These are phyloP conservation scores for Phytophthora sansomeana DNA, from an alignment of 352 stramenopile genomes.

Conservation along the genomic window DNA sequence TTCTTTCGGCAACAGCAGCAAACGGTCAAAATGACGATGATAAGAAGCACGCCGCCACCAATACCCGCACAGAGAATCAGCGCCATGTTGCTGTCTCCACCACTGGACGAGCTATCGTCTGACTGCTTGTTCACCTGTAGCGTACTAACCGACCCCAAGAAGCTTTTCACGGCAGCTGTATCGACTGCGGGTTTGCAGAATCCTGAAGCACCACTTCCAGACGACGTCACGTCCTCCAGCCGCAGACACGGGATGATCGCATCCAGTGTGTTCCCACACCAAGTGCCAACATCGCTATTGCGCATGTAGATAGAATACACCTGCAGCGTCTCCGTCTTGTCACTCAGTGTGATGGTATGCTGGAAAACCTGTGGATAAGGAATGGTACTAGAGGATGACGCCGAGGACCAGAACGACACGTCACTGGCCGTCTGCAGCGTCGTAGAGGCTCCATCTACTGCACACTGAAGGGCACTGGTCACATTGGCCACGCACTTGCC, in stretches of 20 bases:
- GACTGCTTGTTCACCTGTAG: conserved; percentile 24
- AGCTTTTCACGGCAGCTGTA: conserved; percentile 26
- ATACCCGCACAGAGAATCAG: conserved; percentile 26
- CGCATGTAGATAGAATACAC: conserved; percentile 58
- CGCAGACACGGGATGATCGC: conserved; percentile 52
- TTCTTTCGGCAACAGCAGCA: conserved; percentile 38
- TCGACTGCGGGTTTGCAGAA: conserved; percentile 56
- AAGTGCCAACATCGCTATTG: conserved; percentile 24
- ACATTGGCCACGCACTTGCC: conserved; percentile 35
- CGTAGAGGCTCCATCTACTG: conserved; percentile 27
- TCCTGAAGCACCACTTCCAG: not conserved
- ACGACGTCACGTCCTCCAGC: conserved; percentile 21
- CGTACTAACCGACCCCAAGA: conserved; percentile 28
- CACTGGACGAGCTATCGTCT: conserved; percentile 3
- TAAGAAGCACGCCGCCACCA: conserved; percentile 22
- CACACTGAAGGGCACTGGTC: conserved; percentile 37
- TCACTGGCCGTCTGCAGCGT: conserved; percentile 14
- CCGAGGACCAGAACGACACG: conserved; percentile 52
- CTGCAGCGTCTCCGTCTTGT: conserved; percentile 13
- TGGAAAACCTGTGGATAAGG: conserved; percentile 51
- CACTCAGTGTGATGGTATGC: conserved; percentile 35
- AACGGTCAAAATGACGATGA: conserved; percentile 19
- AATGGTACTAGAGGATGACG: conserved; percentile 32
- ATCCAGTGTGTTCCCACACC: conserved; percentile 43
- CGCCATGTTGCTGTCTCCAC: conserved; percentile 9